A percentile compares a stretch with the other conserved stretches of the same genome.
Evolutionary conservation across 2,329 filamentous ascomycete species (phyloP).

Genomic region (Cordyceps javanica): DNA sequence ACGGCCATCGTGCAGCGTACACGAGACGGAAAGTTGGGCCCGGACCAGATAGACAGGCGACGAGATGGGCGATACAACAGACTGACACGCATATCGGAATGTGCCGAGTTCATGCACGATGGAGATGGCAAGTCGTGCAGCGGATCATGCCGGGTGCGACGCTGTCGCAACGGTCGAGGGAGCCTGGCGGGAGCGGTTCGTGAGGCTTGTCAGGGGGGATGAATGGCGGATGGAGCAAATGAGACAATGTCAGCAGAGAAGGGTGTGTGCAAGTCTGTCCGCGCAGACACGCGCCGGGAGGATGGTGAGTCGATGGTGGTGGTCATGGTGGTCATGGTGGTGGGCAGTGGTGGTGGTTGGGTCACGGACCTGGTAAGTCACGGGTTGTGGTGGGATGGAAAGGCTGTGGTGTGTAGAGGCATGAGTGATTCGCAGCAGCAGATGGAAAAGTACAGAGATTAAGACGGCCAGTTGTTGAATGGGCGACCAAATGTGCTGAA

Average conservation of each 20-base stretch:
- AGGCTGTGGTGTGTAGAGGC: neutral
- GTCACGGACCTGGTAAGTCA: conserved; percentile 1
- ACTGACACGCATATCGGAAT: too few species aligned
- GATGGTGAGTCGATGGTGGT: neutral
- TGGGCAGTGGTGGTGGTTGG: conserved; percentile 1
- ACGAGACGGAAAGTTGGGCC: neutral
- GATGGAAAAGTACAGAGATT: neutral
- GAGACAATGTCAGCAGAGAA: neutral
- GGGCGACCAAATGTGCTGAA: too few species aligned
- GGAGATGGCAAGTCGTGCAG: neutral
- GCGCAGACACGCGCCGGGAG: neutral
- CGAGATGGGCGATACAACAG: too few species aligned
- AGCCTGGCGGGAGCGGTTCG: neutral
- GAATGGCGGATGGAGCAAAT: neutral
- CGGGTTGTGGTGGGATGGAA: conserved; percentile 1
- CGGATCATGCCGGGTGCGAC: conserved; percentile 10
- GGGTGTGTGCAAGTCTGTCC: neutral
- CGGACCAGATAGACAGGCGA: neutral
- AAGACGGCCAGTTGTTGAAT: too few species aligned
- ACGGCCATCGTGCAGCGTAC: neutral
- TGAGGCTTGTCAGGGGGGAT: neutral
- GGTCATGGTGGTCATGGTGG: too few species aligned
- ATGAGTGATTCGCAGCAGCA: neutral
- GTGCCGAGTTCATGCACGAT: conserved; percentile 3
- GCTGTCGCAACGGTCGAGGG: neutral